Evolutionary conservation across 306 rosid genomes (phyloP).

Genomic region (Rosa persica): DNA sequence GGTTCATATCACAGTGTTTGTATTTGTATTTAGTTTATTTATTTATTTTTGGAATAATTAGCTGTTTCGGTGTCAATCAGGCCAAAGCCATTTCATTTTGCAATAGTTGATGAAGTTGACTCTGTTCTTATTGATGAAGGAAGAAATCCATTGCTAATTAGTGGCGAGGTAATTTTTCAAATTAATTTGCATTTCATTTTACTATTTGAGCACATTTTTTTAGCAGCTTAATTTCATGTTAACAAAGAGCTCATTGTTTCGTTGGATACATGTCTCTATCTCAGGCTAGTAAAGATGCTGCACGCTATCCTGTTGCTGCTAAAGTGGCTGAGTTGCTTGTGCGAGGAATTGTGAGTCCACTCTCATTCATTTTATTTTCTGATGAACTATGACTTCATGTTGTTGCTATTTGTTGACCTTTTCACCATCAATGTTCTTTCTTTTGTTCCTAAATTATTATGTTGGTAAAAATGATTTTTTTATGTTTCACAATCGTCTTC

Average conservation of each 20-base stretch:
- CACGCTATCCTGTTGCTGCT: constrained; percentile 94
- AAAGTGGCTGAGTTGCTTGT: constrained; percentile 91
- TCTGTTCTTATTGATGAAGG: constrained; percentile 97
- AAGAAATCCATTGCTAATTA: constrained; percentile 92
- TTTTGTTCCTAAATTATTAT: neutral
- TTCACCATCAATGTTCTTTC: neutral
- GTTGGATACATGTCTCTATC: constrained; percentile 12
- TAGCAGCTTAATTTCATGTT: constrained; percentile 9
- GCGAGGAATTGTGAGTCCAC: constrained; percentile 63
- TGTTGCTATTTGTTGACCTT: constrained; percentile 6
- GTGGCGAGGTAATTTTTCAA: constrained; percentile 71
- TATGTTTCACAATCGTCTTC: constrained; percentile 23
- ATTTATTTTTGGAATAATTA: neutral
- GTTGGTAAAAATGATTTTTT: neutral
- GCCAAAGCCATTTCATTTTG: constrained; percentile 98
- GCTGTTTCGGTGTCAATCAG: constrained; percentile 45
- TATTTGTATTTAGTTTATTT: neutral
- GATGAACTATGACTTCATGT: constrained; percentile 25
- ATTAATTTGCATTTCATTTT: constrained; percentile 1
- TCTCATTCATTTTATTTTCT: constrained; percentile 22
- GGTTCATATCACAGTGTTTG: neutral
- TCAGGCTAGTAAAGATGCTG: constrained; percentile 94
- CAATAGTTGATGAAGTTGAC: constrained; percentile 96
- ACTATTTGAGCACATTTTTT: constrained; percentile 21
- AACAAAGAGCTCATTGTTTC: neutral